Evolutionary conservation across 2,329 filamentous ascomycete species (phyloP).

Genomic region (Ascocoryne sarcoides): DNA sequence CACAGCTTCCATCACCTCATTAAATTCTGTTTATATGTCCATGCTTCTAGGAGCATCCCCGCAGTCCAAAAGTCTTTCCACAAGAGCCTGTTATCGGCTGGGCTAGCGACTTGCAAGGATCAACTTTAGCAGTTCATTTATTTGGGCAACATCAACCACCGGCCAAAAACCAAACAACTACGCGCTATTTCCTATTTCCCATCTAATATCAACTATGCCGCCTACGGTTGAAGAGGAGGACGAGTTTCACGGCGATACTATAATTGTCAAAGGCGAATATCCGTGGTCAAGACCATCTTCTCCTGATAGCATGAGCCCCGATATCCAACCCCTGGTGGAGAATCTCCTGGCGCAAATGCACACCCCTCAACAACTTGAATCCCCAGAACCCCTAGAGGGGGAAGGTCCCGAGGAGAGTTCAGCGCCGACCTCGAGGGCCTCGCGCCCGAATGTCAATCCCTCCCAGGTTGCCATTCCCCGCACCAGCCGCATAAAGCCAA

Average conservation of each 20-base stretch:
- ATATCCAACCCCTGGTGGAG: constrained; percentile 11
- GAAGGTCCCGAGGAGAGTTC: constrained; percentile 8
- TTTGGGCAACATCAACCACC: neutral
- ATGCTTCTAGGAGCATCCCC: too few species aligned
- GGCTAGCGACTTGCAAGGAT: constrained; percentile 1
- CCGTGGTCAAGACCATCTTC: constrained; percentile 14
- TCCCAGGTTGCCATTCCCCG: neutral
- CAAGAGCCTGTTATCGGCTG: too few species aligned
- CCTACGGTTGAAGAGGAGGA: constrained; percentile 15
- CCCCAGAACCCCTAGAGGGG: constrained; percentile 19
- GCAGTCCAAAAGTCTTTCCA: too few species aligned
- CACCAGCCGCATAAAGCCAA: neutral
- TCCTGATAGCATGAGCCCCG: constrained; percentile 15
- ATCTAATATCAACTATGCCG: constrained; percentile 13
- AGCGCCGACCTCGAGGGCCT: neutral
- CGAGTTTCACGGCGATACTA: constrained; percentile 16
- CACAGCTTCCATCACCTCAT: too few species aligned
- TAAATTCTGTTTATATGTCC: too few species aligned
- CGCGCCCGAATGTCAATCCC: neutral
- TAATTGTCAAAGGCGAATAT: constrained; percentile 22
- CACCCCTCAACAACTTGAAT: constrained; percentile 21
- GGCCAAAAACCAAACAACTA: neutral
- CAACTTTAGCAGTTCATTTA: constrained; percentile 7
- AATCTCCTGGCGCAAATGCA: constrained; percentile 19
- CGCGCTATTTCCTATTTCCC: neutral